Evolutionary conservation across 2,329 filamentous ascomycete genomes (phyloP), one percentile per base, ranked within the genome.

Genomic region (Periglandula ipomoeae): DNA sequence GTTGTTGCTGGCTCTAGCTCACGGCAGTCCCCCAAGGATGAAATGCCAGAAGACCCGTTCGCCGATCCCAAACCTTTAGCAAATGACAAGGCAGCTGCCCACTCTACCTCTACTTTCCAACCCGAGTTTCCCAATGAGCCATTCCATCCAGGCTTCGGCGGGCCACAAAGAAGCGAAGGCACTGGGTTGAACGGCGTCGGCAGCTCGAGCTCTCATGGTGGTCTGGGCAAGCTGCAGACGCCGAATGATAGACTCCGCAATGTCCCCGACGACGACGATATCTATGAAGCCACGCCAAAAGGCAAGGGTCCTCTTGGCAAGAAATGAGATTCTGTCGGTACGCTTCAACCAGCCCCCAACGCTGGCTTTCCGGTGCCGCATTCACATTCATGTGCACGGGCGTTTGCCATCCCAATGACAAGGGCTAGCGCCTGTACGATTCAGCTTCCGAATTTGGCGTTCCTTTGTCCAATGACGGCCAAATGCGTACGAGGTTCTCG

Each of bases 201-300:
- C 49, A 48, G 50, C 32, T 53, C 53, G 15, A 55, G 46, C 23
- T 47, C 53, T 17, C 32, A 55, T 7, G 53, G 49, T 35, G 56
- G 50, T 22, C 50, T 51, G 27, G 43, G 52, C 13, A 44, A 54
- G 35, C 48, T 48, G 19, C 51, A 56, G 46, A 53, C 55, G 26
- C 56, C 52, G 3, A 48, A 53, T 35, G 48, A 35, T 22, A 49
- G 51, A 44, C 40, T 47, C 10, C 54, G 56, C 13, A 60, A 65
- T n/a, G 58, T 59, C 24, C 62, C 59, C 3, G 61, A 65, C 34
- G 62, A 65, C 32, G 67, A 70, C 30, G 67, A 71, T 44, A 56
- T 71, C 37, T 72, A 73, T 48, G 65, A 68, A 39, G 59, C 66
- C n/a, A 58, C 61, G 15, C 58, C 63, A 19, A 69, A 65, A 55